Conservation (phyloP, 1,284 basidiomycete species). For the Peniophora sp. region DNA sequence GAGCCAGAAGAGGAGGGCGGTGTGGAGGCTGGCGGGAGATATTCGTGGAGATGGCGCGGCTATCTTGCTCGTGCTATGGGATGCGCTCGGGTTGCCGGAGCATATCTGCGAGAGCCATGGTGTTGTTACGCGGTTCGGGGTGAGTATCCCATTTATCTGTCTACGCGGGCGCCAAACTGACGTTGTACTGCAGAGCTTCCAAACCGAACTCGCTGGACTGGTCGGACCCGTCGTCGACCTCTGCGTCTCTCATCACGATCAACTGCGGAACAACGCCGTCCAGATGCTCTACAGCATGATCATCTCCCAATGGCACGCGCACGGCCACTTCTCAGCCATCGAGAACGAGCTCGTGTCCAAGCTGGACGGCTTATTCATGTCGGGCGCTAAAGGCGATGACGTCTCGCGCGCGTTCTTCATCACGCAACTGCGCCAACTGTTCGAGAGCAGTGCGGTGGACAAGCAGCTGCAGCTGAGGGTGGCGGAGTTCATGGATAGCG, state of each 20-base stretch:
- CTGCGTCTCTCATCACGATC: conserved; percentile 92
- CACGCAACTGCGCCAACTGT: conserved; percentile 82
- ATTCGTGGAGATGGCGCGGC: conserved; percentile 87
- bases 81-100: conserved; percentile 76
- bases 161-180: background rate
- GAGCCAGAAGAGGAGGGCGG: conserved; percentile 91
- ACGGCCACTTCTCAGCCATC: conserved; percentile 77
- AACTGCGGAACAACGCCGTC: conserved; percentile 84
- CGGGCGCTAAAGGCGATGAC: conserved; percentile 84
- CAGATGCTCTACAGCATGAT: conserved; percentile 96
- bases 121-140: conserved; percentile 50
- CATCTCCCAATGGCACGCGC: conserved; percentile 82
- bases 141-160: conserved; percentile 25
- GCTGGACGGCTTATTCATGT: conserved; percentile 88
- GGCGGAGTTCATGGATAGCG: conserved; percentile 78
- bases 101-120: conserved; percentile 41
- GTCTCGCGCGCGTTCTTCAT: conserved; percentile 92
- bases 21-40: conserved; percentile 94
- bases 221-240: conserved; percentile 89
- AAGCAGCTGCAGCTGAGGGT: conserved; percentile 73
- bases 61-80: conserved; percentile 83
- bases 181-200: conserved; percentile 57
- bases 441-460: conserved; percentile 79
- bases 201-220: conserved; percentile 76
- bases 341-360: conserved; percentile 94